Base-by-base conservation (phyloP, 2,329 filamentous ascomycete genomes). In the Macroventuria anomochaeta region DNA sequence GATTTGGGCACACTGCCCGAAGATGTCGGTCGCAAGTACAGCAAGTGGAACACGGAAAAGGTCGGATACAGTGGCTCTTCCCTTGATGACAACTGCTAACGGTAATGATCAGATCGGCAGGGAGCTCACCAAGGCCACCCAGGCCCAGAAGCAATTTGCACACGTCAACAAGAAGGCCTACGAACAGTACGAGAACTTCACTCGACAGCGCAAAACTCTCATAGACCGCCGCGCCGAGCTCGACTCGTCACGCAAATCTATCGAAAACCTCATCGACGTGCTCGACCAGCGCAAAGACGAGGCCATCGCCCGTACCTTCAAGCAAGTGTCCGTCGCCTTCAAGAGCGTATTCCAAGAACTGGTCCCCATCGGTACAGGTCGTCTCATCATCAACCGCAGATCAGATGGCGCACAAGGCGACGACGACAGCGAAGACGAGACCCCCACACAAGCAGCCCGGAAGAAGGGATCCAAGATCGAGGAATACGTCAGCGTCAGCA, bases 161-260 rank as follows among this genome's bases (percentile, higher is more conserved):
- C 91, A 97, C 68, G 93, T 99, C 78, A 99, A 99, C 84, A 99
- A 97, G 79, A 97, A 99, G 78, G 95, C 95, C 0, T 96, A 97
- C 71, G 96, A 99, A 76, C 95, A 99, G 75, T 99, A 97, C 80
- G 96, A 93, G 78, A 96, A 88, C 77, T 99, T 97, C 74, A 97
- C 93, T 7, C 89, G 88, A 43, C 91, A 97, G 76, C 89, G 96
- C 52, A 93, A 96, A 58, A 88, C 89, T 18, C 82, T 99, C 15
- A 89, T 90, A 42, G 89, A 90, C 69, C 89, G 95, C 63, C 86
- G 93, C 42, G 85, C 88, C 65, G 95, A 97, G 73, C 85, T 99
- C 10, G 91, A 96, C 65, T 87, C 86, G 12, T 93, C 90, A 2
- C 91, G 96, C 63, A 83, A 81, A 29, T 93, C 91, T 1, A 99